A percentile compares a stretch with the other conserved stretches of the same genome.
Conservation (phyloP, 192 early-diverging fungal species). For the Umbelopsis vinacea region DNA sequence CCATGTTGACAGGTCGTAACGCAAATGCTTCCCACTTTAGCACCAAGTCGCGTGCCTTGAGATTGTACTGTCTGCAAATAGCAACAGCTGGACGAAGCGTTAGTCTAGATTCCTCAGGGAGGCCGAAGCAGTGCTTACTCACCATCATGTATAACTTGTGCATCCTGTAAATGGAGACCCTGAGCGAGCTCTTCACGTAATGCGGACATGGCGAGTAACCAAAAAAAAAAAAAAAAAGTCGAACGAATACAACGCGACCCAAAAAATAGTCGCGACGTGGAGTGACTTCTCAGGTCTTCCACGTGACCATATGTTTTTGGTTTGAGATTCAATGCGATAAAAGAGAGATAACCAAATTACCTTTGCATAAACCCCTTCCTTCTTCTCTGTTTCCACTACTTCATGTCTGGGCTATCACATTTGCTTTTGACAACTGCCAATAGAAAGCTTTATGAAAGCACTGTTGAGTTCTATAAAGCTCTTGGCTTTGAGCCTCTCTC, state of each 20-base stretch:
- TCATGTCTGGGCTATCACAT: constrained; percentile 37
- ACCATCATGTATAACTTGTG: constrained; percentile 1
- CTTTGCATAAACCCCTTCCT: neutral
- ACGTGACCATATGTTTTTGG: neutral
- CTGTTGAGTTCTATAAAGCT: constrained; percentile 29
- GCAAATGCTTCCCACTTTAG: constrained; percentile 45
- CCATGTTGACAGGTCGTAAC: constrained; percentile 9
- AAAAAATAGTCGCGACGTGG: neutral
- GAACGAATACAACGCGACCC: neutral
- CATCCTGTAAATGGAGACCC: neutral
- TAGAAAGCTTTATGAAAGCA: constrained; percentile 9
- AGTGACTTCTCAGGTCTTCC: neutral
- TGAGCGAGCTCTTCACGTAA: constrained; percentile 12
- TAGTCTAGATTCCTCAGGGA: neutral
- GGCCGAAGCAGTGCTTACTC: too few species aligned
- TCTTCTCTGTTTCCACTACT: neutral
- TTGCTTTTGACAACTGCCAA: constrained; percentile 25
- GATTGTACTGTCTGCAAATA: constrained; percentile 33
- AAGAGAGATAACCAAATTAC: neutral
- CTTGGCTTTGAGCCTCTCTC: constrained; percentile 29
- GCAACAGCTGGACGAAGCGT: constrained; percentile 14
- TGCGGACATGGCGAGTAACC: neutral
- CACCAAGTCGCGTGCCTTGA: constrained; percentile 28
- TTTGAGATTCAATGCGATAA: neutral
- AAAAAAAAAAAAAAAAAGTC: too few species aligned